A percentile compares a stretch with the other conserved stretches of the same genome.
phyloP scores from a whole-genome alignment of 139 green algal species.

The Tetradesmus lagerheimii region DNA sequence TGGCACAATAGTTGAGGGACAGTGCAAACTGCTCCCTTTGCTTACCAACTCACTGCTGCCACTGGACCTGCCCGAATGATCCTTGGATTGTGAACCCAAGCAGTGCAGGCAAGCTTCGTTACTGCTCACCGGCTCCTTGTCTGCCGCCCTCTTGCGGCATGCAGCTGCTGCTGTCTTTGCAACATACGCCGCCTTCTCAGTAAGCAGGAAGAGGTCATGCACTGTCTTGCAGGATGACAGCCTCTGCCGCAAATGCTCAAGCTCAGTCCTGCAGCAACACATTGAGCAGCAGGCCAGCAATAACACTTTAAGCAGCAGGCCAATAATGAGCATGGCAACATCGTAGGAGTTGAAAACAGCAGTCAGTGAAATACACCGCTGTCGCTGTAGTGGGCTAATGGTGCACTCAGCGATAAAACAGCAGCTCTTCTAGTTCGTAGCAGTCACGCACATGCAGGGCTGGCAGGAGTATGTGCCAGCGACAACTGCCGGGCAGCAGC shows the following conservation, averaged over 20 bases:
- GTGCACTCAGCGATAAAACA: too few species aligned
- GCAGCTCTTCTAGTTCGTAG: too few species aligned
- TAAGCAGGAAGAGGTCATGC: constrained; percentile 7
- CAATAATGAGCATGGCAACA: too few species aligned
- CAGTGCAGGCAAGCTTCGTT: not conserved
- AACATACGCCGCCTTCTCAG: not conserved
- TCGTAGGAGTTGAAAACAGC: too few species aligned
- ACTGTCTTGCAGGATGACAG: constrained; percentile 9
- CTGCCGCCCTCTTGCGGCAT: not conserved
- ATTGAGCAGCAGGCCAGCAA: too few species aligned
- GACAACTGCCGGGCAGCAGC: not conserved
- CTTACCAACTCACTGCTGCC: not conserved
- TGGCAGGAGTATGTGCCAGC: not conserved
- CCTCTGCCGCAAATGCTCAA: not conserved
- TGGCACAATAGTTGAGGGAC: too few species aligned
- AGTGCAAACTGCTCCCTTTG: not conserved
- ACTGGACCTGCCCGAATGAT: not conserved
- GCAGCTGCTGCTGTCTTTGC: constrained; percentile 17
- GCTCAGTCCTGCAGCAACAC: not conserved
- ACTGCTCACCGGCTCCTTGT: constrained; percentile 11
- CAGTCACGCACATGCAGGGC: not conserved
- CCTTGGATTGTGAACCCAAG: not conserved
- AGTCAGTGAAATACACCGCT: too few species aligned
- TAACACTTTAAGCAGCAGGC: too few species aligned
- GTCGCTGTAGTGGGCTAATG: too few species aligned